These are phyloP conservation scores for Phylloporus arenicola DNA, from an alignment of 768 basidiomycete species.

Conservation along the genomic window DNA sequence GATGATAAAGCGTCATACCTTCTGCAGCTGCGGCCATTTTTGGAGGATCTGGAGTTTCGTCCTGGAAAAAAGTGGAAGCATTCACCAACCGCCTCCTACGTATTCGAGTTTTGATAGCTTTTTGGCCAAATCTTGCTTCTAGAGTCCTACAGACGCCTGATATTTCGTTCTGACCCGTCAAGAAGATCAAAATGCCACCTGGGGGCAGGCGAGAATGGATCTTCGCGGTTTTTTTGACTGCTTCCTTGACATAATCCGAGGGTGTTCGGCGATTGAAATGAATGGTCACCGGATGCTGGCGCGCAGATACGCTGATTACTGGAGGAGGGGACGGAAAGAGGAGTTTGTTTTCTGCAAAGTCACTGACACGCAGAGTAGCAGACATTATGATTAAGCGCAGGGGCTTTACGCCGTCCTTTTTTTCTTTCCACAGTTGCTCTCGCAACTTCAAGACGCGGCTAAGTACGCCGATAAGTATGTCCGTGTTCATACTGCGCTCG, in stretches of 20 bases:
- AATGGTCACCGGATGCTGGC: slow-evolving; percentile 91
- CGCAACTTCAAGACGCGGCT: slow-evolving; percentile 87
- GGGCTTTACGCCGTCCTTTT: slow-evolving; percentile 72
- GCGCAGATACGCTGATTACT: slow-evolving; percentile 79
- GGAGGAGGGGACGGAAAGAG: slow-evolving; percentile 87
- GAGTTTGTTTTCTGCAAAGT: slow-evolving; percentile 81
- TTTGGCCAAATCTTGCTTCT: slow-evolving; percentile 68
- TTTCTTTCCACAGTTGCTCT: slow-evolving; percentile 83
- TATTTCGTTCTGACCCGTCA: slow-evolving; percentile 97
- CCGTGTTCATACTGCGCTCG: slow-evolving; percentile 96
- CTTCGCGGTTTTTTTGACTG: slow-evolving; percentile 83
- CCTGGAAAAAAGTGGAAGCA: slow-evolving; percentile 26
- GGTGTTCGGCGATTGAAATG: slow-evolving; percentile 88
- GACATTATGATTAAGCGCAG: slow-evolving; percentile 97
- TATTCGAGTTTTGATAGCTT: slow-evolving; percentile 52
- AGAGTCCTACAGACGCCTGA: slow-evolving; percentile 75
- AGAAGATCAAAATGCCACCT: slow-evolving; percentile 88
- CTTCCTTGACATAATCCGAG: slow-evolving; percentile 85
- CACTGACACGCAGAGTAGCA: slow-evolving; percentile 88
- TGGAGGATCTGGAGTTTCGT: slow-evolving; percentile 15
- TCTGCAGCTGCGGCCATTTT: slow-evolving; percentile 18
- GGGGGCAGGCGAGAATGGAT: slow-evolving; percentile 90
- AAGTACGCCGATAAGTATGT: slow-evolving; percentile 94
- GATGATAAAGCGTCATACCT: slow-evolving; percentile 2
- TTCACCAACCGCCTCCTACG: slow-evolving; percentile 29